A percentile compares a stretch with the other conserved stretches of the same genome.
Conservation (phyloP, 2,329 filamentous ascomycete genomes). For the Colletotrichum caudatum region DNA sequence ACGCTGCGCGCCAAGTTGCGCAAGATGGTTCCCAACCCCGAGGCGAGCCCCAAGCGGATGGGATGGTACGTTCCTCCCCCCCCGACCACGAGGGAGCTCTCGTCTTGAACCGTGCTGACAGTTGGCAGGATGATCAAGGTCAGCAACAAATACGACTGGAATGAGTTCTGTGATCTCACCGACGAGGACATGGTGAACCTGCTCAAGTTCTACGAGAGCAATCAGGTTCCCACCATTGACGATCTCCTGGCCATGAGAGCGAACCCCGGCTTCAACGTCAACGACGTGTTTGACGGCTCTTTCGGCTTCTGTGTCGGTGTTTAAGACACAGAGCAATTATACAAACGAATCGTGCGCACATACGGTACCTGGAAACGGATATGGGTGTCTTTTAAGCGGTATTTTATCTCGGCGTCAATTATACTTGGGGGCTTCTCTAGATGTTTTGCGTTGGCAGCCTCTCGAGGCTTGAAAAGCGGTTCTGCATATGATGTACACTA, state of each 20-base stretch:
- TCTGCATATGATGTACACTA: neutral
- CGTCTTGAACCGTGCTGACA: neutral
- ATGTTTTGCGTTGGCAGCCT: slow-evolving; percentile 22
- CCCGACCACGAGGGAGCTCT: neutral
- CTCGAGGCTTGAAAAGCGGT: slow-evolving; percentile 11
- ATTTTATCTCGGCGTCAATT: slow-evolving; percentile 28
- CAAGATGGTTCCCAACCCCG: slow-evolving; percentile 76
- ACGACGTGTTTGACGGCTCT: slow-evolving; percentile 70
- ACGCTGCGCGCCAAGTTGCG: slow-evolving; percentile 82
- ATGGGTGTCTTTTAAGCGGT: slow-evolving; percentile 35
- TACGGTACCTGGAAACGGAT: slow-evolving; percentile 22
- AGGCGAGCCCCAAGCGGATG: slow-evolving; percentile 90
- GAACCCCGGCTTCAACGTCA: slow-evolving; percentile 55
- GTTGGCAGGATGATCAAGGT: slow-evolving; percentile 86
- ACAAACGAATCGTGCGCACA: slow-evolving; percentile 12
- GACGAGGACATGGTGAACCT: slow-evolving; percentile 87
- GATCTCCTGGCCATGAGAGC: slow-evolving; percentile 67
- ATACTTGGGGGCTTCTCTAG: slow-evolving; percentile 22
- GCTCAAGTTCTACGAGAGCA: slow-evolving; percentile 76
- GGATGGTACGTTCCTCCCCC: slow-evolving; percentile 71
- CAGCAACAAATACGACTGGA: slow-evolving; percentile 86
- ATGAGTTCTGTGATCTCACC: slow-evolving; percentile 85
- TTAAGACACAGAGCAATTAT: slow-evolving; percentile 15
- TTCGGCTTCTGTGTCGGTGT: slow-evolving; percentile 69
- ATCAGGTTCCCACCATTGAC: slow-evolving; percentile 67